These are phyloP conservation scores for Catharanthus roseus DNA, from an alignment of 257 asterid species.

Conservation along the genomic window DNA sequence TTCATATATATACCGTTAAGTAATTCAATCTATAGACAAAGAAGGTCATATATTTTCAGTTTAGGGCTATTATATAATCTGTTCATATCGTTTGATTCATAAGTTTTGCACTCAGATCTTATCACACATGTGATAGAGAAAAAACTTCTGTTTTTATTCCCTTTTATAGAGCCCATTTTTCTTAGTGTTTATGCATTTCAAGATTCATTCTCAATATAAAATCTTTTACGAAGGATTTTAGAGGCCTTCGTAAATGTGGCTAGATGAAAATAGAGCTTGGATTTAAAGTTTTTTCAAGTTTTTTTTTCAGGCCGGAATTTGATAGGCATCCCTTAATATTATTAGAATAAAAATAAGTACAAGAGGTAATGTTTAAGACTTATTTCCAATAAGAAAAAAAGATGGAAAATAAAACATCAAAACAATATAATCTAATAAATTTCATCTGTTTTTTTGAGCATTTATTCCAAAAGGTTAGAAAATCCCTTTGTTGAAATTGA, in stretches of 20 bases:
- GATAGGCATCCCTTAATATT: too few species aligned
- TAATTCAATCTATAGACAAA: too few species aligned
- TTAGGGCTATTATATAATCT: background rate
- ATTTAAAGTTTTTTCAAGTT: too few species aligned
- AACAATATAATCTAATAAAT: too few species aligned
- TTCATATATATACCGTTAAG: conserved; percentile 8
- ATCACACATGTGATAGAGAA: background rate
- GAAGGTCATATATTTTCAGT: background rate
- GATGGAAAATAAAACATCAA: too few species aligned
- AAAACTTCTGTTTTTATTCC: background rate
- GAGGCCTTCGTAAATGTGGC: too few species aligned
- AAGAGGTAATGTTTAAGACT: too few species aligned
- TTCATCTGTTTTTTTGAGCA: background rate
- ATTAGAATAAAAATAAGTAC: too few species aligned
- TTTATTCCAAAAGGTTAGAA: background rate
- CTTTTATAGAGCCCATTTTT: background rate
- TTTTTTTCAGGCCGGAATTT: too few species aligned
- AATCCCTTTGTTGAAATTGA: background rate
- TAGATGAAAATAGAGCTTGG: too few species aligned
- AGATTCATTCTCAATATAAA: background rate
- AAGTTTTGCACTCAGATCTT: conserved; percentile 11
- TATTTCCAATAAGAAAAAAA: too few species aligned
- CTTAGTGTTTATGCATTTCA: background rate
- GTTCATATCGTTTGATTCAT: background rate
- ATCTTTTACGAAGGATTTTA: too few species aligned